phyloP scores from a whole-genome alignment of 169 alveolate genomes.

The Eimeria falciformis region DNA sequence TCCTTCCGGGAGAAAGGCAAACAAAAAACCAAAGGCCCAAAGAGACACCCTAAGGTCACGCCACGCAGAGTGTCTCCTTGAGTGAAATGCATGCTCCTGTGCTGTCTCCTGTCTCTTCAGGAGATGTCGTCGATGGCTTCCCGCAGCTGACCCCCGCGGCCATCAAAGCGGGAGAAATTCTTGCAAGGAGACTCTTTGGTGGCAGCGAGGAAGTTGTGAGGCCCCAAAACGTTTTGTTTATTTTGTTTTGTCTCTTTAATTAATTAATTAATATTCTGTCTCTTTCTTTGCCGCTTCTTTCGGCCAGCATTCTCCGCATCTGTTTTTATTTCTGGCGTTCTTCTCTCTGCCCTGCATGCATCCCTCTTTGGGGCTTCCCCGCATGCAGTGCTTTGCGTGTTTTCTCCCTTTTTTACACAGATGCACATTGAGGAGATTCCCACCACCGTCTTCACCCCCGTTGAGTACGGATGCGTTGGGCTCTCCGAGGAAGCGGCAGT shows the following conservation, averaged over 20 bases:
- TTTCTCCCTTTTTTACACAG: constrained; percentile 40
- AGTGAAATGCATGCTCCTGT: background rate
- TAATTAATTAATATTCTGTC: background rate
- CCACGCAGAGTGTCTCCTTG: constrained; percentile 4
- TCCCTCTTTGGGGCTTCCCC: background rate
- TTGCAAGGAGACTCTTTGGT: constrained; percentile 95
- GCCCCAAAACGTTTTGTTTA: background rate
- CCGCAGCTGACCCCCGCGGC: constrained; percentile 99
- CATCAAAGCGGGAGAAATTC: constrained; percentile 96
- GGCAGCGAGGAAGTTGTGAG: constrained; percentile 71
- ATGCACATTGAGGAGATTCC: constrained; percentile 95
- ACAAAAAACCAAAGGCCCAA: too few relatives aligned
- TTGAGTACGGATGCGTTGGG: constrained; percentile 97
- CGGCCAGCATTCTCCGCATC: background rate
- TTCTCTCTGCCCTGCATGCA: background rate
- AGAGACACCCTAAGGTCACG: too few relatives aligned
- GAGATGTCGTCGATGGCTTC: constrained; percentile 87
- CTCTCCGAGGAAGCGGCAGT: constrained; percentile 96
- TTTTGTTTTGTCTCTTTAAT: background rate
- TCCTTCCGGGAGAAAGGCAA: too few relatives aligned
- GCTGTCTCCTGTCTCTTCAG: constrained; percentile 25
- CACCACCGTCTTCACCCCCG: constrained; percentile 98
- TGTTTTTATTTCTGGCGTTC: constrained; percentile 8
- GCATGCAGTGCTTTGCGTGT: background rate
- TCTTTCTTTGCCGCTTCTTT: background rate